These are phyloP conservation scores for Cryphonectria parasitica DNA, from an alignment of 2,329 filamentous ascomycete species.

Conservation along the genomic window DNA sequence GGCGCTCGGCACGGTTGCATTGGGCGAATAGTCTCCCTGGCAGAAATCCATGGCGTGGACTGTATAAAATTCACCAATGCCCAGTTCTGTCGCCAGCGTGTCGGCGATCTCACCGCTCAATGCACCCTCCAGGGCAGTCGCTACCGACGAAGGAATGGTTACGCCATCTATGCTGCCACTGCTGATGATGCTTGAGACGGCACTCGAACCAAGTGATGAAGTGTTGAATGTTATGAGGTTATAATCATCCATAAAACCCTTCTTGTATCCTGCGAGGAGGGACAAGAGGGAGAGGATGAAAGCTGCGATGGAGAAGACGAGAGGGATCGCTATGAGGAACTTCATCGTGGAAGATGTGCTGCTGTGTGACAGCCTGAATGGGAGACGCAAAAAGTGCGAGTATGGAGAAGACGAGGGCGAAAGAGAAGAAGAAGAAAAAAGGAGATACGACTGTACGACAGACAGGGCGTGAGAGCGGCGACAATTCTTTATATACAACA, in stretches of 20 bases:
- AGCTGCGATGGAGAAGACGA: constrained; percentile 40
- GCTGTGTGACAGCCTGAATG: neutral
- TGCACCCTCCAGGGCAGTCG: constrained; percentile 31
- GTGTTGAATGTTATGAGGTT: constrained; percentile 48
- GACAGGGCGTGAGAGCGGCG: neutral
- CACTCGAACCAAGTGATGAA: constrained; percentile 44
- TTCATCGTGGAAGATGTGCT: constrained; percentile 13
- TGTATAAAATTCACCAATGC: constrained; percentile 40
- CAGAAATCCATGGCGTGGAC: constrained; percentile 38
- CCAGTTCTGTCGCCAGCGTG: constrained; percentile 34
- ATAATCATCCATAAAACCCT: constrained; percentile 42
- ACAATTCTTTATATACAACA: neutral
- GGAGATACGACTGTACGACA: neutral
- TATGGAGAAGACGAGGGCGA: neutral
- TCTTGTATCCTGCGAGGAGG: constrained; percentile 44
- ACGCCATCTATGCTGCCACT: constrained; percentile 4
- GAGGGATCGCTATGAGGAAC: constrained; percentile 32
- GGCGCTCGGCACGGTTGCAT: constrained; percentile 29
- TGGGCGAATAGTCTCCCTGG: constrained; percentile 37
- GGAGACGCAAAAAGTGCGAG: no score
- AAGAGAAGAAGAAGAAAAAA: neutral
- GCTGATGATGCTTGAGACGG: constrained; percentile 33
- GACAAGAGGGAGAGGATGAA: constrained; percentile 43
- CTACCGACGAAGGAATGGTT: constrained; percentile 20
- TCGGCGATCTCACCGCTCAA: constrained; percentile 29